A percentile compares a stretch with the other conserved stretches of the same genome.
Evolutionary conservation across 2,329 filamentous ascomycete genomes (phyloP).

Genomic region (Fusarium beomiforme): DNA sequence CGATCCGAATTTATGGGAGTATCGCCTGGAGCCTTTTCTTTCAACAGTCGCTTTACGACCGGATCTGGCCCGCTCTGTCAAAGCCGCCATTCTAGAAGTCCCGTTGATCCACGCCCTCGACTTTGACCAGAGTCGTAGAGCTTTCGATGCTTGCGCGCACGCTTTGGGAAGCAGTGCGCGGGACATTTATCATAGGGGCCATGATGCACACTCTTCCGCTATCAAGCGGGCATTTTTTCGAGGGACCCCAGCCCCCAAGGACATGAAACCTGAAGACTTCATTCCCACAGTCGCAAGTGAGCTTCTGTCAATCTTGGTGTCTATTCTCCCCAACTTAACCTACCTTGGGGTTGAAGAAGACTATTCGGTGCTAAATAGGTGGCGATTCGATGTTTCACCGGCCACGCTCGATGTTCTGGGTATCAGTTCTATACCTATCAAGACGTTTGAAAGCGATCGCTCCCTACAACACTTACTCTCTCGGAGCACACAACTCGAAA

Average conservation of each 20-base stretch:
- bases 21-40: conserved; percentile 8
- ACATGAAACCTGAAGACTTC: rapidly evolving
- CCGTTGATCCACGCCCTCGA: not conserved
- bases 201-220: not conserved
- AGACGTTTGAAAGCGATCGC: not conserved
- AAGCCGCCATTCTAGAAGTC: not conserved
- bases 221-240: not conserved
- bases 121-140: not conserved
- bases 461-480: not conserved
- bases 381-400: not conserved
- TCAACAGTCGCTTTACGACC: not conserved
- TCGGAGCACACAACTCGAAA: not conserved
- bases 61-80: conserved; percentile 2
- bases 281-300: not conserved
- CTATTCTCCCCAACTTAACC: not conserved
- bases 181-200: not conserved
- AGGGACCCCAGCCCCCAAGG: rapidly evolving
- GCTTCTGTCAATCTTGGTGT: not conserved
- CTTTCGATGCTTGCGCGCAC: not conserved
- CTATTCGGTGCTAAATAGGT: rapidly evolving
- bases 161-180: not conserved
- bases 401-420: not conserved
- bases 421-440: not conserved
- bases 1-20: not conserved
- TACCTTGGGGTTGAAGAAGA: not conserved